Percentiles rank a stretch among this genome's conserved stretches.
These are phyloP conservation scores for Phlebiopsis gigantea DNA, from an alignment of 768 basidiomycete species.

Conservation along the genomic window DNA sequence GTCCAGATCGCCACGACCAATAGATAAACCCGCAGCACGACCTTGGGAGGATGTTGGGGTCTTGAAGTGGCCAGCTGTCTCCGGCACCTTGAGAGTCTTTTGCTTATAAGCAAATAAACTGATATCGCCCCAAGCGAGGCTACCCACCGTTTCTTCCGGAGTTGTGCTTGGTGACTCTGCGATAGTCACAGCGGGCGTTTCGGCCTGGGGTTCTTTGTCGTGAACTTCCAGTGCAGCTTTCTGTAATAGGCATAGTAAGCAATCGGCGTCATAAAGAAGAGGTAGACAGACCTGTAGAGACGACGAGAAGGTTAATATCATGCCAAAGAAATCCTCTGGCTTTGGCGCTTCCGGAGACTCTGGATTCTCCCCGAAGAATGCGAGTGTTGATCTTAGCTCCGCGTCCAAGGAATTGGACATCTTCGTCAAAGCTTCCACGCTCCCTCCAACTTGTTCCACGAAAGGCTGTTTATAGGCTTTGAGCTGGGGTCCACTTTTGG, in stretches of 20 bases:
- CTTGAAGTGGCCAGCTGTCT: conserved; percentile 23
- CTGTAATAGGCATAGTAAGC: conserved; percentile 33
- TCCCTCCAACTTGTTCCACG: conserved; percentile 39
- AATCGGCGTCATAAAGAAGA: not conserved
- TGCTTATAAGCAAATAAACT: too few species aligned
- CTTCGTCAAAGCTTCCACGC: conserved; percentile 60
- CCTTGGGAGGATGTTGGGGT: conserved; percentile 35
- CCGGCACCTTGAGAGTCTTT: conserved; percentile 40
- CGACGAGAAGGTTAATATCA: conserved; percentile 69
- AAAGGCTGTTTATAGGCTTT: conserved; percentile 29
- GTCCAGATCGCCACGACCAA: conserved; percentile 78
- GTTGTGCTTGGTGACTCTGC: conserved; percentile 15
- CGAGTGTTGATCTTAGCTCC: conserved; percentile 55
- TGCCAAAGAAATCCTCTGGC: conserved; percentile 78
- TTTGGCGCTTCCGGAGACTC: conserved; percentile 59
- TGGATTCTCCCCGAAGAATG: conserved; percentile 76
- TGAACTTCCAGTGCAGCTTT: conserved; percentile 70
- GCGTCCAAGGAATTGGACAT: conserved; percentile 51
- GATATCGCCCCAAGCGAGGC: too few species aligned
- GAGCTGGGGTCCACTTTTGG: not conserved
- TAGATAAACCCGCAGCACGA: conserved; percentile 42
- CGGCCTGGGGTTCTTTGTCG: conserved; percentile 33
- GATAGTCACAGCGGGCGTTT: conserved; percentile 9
- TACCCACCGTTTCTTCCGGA: conserved; percentile 17
- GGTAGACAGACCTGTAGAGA: conserved; percentile 52